Evolutionary conservation across 1,139 yeast genomes (phyloP), one percentile per base, ranked within the genome.

Genomic region (Kurtzmaniella quercitrusa): DNA sequence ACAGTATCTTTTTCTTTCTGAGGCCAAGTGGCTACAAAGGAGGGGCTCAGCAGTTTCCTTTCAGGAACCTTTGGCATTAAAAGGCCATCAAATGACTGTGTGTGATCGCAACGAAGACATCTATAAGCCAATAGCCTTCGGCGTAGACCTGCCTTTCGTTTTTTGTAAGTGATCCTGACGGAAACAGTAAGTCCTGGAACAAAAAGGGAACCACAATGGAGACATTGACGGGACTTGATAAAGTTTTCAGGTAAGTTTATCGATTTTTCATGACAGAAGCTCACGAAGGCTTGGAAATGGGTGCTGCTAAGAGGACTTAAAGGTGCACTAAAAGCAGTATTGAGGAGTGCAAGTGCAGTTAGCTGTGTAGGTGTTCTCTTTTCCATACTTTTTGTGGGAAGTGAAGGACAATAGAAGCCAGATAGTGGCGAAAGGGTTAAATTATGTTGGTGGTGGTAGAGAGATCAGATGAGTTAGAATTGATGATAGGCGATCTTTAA

Each of bases 121-220:
- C 47, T 51, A 41, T 59, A 57, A 40, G 52, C 49, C 23, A 69
- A 50, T 2, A 42, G 43, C 36, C 70, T 47, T 1, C 33, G 28
- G 11, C 37, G 26, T 18, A 15, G 34, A 28, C 23, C 39, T 48
- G 51, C 12, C 50, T 53, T 28, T 41, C 43, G 38, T 47, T 50
- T 43, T 53, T 40, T 20, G 51, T 54, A 54, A 28, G 53, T 42
- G 2, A 65, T 52, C 21, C 64, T 51, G 55, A 60, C 55, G 8
- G 56, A 45, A 20, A 69, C 55, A 20, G 72, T 78, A 18, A 71
- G 44, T 0, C 80, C 80, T 0, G 82, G 76, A 1, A 80, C 60
- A 39, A 64, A 60, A 3, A 75, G 51, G 4, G 59, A 51, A 2
- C 77, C 76, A 55, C 86, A 80, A 14, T 54, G 51, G 1, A 57